Evolutionary conservation across 2,329 filamentous ascomycete genomes (phyloP), one percentile per base, ranked within the genome.

Genomic region (Penicillium corylophilum): DNA sequence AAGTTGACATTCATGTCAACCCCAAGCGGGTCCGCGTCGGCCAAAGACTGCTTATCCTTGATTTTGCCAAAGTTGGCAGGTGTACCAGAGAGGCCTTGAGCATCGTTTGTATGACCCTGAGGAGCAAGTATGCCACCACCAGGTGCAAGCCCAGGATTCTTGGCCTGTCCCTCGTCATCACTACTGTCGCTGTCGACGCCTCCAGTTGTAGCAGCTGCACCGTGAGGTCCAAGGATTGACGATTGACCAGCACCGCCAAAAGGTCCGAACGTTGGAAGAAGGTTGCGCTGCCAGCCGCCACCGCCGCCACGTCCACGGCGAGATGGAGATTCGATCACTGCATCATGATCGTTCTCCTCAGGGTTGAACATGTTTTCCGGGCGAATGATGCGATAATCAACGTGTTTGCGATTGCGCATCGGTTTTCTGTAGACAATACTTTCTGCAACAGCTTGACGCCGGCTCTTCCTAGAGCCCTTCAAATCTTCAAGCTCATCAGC

Each of bases 151-250:
- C 85, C 82, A 41, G 86, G 88, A 41, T 63, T 66, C 53, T 70
- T 74, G 44, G 80, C 82, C 53, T 87, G 82, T 57, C 86, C 84
- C 66, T 99, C 94, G 61, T 99, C 94, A 63, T 99, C 94, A 69
- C 94, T 99, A 71, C 91, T 96, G 68, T 99, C 94, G 5, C 93
- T 96, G 64, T 97, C 94, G 8, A 86, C 88, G 47, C 88, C 89
- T 24, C 87, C 91, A 54, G 84, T 83, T 20, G 88, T 88, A 50
- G 86, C 88, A 77, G 66, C 66, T 16, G 68, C 67, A n/a, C 86
- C 89, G 5, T 88, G 86, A 1, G 89, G 90, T 54, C 79, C 85
- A 49, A 93, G 81, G 12, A 94, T 78, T 15, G 90, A 83, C 28
- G 85, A 81, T 38, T 81, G 81, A 31, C 89, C 89, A 39, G 86